Evolutionary conservation across 352 stramenopile species (phyloP), one percentile per base, ranked within the genome.

Genomic region (Pythium myriotylum): DNA sequence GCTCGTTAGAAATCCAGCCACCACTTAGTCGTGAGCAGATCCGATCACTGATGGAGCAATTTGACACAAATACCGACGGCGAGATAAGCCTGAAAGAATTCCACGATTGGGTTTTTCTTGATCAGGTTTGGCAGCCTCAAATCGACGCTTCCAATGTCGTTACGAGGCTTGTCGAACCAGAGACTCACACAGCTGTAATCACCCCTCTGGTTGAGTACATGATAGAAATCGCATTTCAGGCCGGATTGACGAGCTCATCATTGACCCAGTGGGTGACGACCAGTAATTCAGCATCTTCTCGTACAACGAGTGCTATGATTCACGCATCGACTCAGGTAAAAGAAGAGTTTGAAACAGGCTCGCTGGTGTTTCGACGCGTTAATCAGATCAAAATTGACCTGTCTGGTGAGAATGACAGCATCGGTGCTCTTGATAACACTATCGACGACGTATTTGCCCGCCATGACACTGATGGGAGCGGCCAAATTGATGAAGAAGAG

Each of bases 41-140:
- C 17, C 24, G 63, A 0, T 81, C 70, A 39, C 55, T 94, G 8
- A 65, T 90, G 29, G 50, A 63, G 6, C 78, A 92, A 20, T 91
- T 94, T 43, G 85, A 92, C 56, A 61, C 72, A 0, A 91, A 94
- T 62, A 73, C 58, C 0, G 83, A 92, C 20, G 81, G 77, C 0
- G 77, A 88, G 59, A 77, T 94, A 22, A 89, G 80, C 61, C 43
- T 85, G 6, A 64, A 48, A 1, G 85, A 92, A 48, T 92, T 94
- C 48, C 77, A 61, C 42, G 54, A 82, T 32, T 94, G 83, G 83
- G 75, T 94, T 4, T 54, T 87, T 32, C 69, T 76, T 47, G 71
- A 89, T 20, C 83, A 82, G 13, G 62, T 91, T 0, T 91, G 83
- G 83, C 55, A 73, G 23, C 74, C 74, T 16, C 14, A 46, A 1